Evolutionary conservation across 768 basidiomycete genomes (phyloP), one percentile per base, ranked within the genome.

Genomic region (Saitozyma podzolica): DNA sequence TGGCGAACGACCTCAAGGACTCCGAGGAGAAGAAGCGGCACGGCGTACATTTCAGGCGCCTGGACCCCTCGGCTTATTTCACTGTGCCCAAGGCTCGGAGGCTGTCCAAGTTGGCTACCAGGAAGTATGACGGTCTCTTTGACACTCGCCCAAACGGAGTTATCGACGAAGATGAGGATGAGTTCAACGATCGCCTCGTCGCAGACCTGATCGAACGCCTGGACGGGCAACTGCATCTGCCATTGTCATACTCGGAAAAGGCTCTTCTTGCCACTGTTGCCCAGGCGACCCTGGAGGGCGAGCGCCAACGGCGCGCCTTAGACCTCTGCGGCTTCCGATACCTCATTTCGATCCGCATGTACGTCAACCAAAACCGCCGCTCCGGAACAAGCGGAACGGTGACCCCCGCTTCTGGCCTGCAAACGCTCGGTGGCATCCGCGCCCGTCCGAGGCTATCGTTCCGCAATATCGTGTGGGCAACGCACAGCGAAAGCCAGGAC

Each of bases 401-500:
- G 11, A 69, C 71, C 5, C 67, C 68, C 8, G 53, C 45, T 11
- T 61, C 67, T 8, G 54, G 39, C 6, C 17, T 37, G 13, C 45
- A 41, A 9, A 39, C 41, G 10, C 50, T 39, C 37, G 42, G 16
- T 29, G 51, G 11, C 11, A 29, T 54, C 51, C 40, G n/a, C 19
- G 3, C 7, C 8, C 20, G 5, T 17, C 37, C 47, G 16, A 50
- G 61, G 54, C 65, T 79, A 49, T 74, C 75, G 3, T 78, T 78
- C 78, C 86, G 96, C 41, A 95, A 99, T 78, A 91, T 97, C 82
- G 84, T 97, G 37, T 99, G 95, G 94, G 95, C 94, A 0, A 94
- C 89, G 76, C 90, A 96, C 70, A 96, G 93, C 73, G 92, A 96
- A 79, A 91, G 88, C 72, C 93, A 99, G 72, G 91, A 89, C 16